Evolutionary conservation across 2,329 filamentous ascomycete genomes (phyloP).

Genomic region (Coniochaeta hoffmannii): DNA sequence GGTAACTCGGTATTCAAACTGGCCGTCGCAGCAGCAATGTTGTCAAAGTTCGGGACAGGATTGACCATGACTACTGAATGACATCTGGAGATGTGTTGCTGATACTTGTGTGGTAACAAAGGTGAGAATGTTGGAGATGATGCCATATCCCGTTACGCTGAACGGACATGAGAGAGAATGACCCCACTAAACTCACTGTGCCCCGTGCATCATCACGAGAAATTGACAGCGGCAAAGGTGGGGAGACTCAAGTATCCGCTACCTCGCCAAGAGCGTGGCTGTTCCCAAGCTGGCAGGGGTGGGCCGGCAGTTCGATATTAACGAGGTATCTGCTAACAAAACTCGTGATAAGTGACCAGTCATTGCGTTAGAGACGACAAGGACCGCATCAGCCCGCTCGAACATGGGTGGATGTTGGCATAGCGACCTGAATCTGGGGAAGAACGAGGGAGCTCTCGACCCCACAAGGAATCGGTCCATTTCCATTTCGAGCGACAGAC

Average conservation of each 20-base stretch:
- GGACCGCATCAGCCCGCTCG: neutral
- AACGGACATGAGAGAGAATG: too few species aligned
- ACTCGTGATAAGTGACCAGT: neutral
- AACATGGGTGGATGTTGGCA: neutral
- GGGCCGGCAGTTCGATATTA: constrained; percentile 1
- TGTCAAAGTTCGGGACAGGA: too few species aligned
- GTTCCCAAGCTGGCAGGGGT: neutral
- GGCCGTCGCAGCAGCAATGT: too few species aligned
- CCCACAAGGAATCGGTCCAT: neutral
- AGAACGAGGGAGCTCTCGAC: neutral
- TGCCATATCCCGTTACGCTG: neutral
- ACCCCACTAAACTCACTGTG: neutral
- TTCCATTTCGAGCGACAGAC: neutral
- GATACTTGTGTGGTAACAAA: too few species aligned
- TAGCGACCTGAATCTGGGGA: neutral
- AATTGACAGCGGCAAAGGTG: neutral
- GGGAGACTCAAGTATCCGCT: neutral
- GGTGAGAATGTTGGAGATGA: too few species aligned
- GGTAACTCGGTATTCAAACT: too few species aligned
- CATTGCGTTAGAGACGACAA: neutral
- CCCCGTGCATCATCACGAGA: neutral
- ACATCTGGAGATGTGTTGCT: too few species aligned
- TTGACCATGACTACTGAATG: too few species aligned
- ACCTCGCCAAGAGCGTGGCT: neutral
- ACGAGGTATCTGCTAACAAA: neutral